Percentiles rank a stretch among this genome's conserved stretches.
phyloP scores from a whole-genome alignment of 2,329 filamentous ascomycete species.

The Pezicula radicicola region DNA sequence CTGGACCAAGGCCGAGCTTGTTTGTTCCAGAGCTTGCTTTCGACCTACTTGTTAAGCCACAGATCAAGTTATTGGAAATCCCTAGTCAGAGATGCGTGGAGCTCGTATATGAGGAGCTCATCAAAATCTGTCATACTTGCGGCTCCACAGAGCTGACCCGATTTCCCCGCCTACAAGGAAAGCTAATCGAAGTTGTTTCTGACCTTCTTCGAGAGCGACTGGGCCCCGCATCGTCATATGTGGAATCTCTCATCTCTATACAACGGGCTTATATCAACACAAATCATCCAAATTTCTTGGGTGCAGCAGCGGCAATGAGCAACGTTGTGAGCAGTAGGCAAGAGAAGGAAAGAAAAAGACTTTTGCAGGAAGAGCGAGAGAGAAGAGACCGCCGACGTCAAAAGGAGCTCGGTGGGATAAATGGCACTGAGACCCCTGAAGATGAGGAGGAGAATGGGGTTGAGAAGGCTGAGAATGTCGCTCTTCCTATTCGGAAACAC shows the following conservation, averaged over 20 bases:
- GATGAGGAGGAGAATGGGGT: conserved; percentile 47
- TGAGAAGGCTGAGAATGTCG: conserved; percentile 48
- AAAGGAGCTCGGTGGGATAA: conserved; percentile 77
- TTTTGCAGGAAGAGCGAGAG: conserved; percentile 79
- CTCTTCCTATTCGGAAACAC: conserved; percentile 53
- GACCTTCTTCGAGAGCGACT: conserved; percentile 90
- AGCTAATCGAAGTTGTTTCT: conserved; percentile 96
- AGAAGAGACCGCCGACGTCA: conserved; percentile 78
- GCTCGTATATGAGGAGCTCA: conserved; percentile 96
- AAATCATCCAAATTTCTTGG: conserved; percentile 97
- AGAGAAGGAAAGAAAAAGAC: conserved; percentile 81
- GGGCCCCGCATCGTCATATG: conserved; percentile 84
- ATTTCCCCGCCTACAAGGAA: conserved; percentile 89
- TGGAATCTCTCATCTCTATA: conserved; percentile 95
- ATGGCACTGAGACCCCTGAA: conserved; percentile 67
- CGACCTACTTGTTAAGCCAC: conserved; percentile 94
- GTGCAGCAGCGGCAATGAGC: conserved; percentile 94
- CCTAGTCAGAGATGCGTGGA: conserved; percentile 96
- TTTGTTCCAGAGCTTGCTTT: conserved; percentile 98
- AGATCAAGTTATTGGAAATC: conserved; percentile 94
- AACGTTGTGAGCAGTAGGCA: conserved; percentile 94
- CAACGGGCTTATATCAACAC: conserved; percentile 99
- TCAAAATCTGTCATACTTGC: conserved; percentile 99
- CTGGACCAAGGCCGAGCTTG: conserved; percentile 88
- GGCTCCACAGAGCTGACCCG: conserved; percentile 90